These are phyloP conservation scores for Auricularia cornea DNA, from an alignment of 768 basidiomycete genomes.

Conservation along the genomic window DNA sequence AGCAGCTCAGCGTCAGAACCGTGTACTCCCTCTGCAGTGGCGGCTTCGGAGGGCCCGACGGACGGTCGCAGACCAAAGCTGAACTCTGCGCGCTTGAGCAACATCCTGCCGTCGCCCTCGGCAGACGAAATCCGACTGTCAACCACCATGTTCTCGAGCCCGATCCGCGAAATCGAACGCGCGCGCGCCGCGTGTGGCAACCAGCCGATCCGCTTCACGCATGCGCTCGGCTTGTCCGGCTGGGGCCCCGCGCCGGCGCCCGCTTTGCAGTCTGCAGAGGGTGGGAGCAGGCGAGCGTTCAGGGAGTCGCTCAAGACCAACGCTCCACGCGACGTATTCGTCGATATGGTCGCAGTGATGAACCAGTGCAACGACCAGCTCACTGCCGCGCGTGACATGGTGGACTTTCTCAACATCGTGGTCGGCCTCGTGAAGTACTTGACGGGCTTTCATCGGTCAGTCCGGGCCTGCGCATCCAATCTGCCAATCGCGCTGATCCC, in stretches of 20 bases:
- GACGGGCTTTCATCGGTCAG: conserved; percentile 62
- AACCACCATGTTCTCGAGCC: conserved; percentile 59
- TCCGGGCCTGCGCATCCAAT: no score
- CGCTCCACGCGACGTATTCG: conserved; percentile 16
- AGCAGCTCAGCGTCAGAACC: no score
- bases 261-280: no score
- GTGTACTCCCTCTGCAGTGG: no score
- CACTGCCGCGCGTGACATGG: conserved; percentile 53
- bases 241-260: no score
- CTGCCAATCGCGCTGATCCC: no score
- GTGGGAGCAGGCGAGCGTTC: no score
- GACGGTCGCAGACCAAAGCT: no score
- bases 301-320: no score
- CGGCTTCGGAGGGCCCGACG: no score
- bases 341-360: conserved; percentile 75
- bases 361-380: conserved; percentile 78
- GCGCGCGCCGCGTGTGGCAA: conserved; percentile 40
- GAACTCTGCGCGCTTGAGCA: no score
- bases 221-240: no score
- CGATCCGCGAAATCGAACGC: conserved; percentile 62
- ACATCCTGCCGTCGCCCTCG: conserved; percentile 29
- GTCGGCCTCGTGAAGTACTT: conserved; percentile 71
- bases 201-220: conserved; percentile 5
- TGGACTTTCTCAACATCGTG: conserved; percentile 60
- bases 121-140: conserved; percentile 56